Evolutionary conservation across 140 eudicot species (phyloP).

Genomic region (Cichorium intybus): DNA sequence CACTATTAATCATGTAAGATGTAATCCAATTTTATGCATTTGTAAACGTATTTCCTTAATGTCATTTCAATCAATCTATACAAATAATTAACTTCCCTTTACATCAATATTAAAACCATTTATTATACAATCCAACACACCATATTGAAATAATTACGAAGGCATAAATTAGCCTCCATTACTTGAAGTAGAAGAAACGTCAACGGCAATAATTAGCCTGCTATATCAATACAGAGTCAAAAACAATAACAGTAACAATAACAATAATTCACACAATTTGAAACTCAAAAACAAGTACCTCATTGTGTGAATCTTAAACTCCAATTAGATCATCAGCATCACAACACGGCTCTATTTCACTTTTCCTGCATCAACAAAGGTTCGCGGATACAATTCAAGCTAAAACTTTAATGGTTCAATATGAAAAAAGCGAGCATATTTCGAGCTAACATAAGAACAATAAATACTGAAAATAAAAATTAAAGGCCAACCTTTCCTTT

Average conservation of each 20-base stretch:
- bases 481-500: slow-evolving; percentile 26
- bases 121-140: slow-evolving; percentile 18
- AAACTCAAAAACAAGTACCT: slow-evolving; percentile 22
- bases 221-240: not conserved
- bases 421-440: too few species aligned
- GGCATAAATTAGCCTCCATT: slow-evolving; percentile 24
- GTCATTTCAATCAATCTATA: slow-evolving; percentile 29
- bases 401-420: too few species aligned
- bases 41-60: not conserved
- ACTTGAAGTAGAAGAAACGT: slow-evolving; percentile 23
- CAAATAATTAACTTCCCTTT: slow-evolving; percentile 21
- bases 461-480: not conserved
- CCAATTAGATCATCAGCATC: slow-evolving; percentile 24
- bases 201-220: slow-evolving; percentile 21
- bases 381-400: too few species aligned
- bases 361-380: slow-evolving; percentile 26
- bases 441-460: too few species aligned
- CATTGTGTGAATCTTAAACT: slow-evolving; percentile 7
- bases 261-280: not conserved
- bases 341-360: slow-evolving; percentile 19
- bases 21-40: slow-evolving; percentile 13
- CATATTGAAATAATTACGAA: slow-evolving; percentile 16
- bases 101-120: slow-evolving; percentile 24
- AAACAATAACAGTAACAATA: not conserved
- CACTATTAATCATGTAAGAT: slow-evolving; percentile 13